Evolutionary conservation across 2,329 filamentous ascomycete species (phyloP).

Genomic region (Aspergillus latus): DNA sequence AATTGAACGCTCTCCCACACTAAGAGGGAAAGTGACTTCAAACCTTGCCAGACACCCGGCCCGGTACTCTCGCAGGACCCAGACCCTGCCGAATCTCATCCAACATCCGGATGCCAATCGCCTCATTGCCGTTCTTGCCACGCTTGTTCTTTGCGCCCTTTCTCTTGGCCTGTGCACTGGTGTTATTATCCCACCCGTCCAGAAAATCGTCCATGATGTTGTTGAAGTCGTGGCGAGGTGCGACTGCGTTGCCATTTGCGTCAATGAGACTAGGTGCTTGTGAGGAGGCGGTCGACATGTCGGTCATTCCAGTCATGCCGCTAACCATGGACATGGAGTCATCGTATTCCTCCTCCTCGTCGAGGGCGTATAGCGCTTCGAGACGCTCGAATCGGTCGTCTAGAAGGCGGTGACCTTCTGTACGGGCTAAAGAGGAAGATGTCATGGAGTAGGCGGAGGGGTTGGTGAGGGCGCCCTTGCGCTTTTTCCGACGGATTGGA

Average conservation of each 20-base stretch:
- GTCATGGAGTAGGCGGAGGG: constrained; percentile 90
- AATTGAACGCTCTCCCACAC: neutral
- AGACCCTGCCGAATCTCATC: constrained; percentile 83
- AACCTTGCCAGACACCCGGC: constrained; percentile 32
- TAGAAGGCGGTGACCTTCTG: constrained; percentile 78
- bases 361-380: constrained; percentile 74
- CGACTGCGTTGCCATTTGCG: constrained; percentile 45
- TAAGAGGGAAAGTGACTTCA: constrained; percentile 17
- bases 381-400: constrained; percentile 91
- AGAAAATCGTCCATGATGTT: constrained; percentile 92
- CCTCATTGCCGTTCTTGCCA: constrained; percentile 77
- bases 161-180: constrained; percentile 42
- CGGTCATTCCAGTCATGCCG: constrained; percentile 59
- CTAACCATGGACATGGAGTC: constrained; percentile 53
- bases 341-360: constrained; percentile 56
- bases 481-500: constrained; percentile 74
- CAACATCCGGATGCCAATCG: constrained; percentile 80
- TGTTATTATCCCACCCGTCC: constrained; percentile 55
- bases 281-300: constrained; percentile 51
- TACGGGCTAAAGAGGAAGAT: constrained; percentile 80
- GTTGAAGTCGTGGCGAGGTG: constrained; percentile 77
- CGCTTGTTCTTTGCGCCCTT: constrained; percentile 54
- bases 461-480: constrained; percentile 88
- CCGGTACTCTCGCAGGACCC: constrained; percentile 68
- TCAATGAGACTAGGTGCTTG: constrained; percentile 59